phyloP scores from a whole-genome alignment of 306 rosid genomes.

The Cajanus cajan region DNA sequence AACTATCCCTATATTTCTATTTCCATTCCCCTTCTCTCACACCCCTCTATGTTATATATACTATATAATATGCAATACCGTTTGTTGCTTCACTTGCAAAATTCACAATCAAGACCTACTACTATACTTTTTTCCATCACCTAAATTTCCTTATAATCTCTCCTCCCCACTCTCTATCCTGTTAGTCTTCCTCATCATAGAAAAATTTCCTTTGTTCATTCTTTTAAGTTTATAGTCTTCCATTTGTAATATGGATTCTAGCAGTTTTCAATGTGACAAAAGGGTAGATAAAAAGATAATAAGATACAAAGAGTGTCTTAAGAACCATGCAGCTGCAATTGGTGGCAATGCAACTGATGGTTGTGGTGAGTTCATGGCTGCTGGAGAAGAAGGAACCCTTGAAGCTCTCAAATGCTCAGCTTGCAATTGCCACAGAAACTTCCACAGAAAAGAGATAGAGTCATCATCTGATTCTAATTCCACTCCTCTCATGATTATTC shows the following conservation, averaged over 20 bases:
- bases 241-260: slow-evolving; percentile 33
- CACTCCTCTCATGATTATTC: slow-evolving; percentile 2
- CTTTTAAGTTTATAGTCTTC: not conserved
- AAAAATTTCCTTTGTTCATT: slow-evolving; percentile 11
- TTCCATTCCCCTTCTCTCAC: not conserved
- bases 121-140: slow-evolving; percentile 12
- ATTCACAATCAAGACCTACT: slow-evolving; percentile 34
- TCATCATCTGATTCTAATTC: slow-evolving; percentile 5
- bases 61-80: not conserved
- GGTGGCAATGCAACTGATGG: slow-evolving; percentile 64
- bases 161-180: not conserved
- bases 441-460: slow-evolving; percentile 51
- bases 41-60: slow-evolving; percentile 9
- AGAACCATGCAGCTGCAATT: slow-evolving; percentile 63
- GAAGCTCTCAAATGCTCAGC: slow-evolving; percentile 51
- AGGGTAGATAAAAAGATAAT: slow-evolving; percentile 24
- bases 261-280: not conserved
- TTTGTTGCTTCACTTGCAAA: slow-evolving; percentile 59
- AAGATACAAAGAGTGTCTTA: slow-evolving; percentile 49
- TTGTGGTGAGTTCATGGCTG: slow-evolving; percentile 59
- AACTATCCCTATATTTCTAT: not conserved
- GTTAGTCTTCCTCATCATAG: not conserved
- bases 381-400: slow-evolving; percentile 45
- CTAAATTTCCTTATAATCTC: not conserved
- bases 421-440: slow-evolving; percentile 62